Base-by-base conservation (phyloP, 805 yeast genomes). In the Metschnikowia picachoensis region DNA sequence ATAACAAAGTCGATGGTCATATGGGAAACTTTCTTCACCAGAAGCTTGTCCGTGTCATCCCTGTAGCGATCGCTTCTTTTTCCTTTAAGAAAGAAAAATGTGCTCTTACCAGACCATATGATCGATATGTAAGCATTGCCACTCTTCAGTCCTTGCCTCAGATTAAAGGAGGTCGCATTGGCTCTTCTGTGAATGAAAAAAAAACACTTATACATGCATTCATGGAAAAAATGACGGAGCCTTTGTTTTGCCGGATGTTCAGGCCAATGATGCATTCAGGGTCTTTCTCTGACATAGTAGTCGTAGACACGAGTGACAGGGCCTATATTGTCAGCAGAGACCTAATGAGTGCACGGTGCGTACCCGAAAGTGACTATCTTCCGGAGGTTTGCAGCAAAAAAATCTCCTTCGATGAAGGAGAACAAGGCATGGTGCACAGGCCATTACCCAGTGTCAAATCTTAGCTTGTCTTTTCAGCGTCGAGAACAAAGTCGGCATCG, bases 21-120 rank as follows among this genome's bases (percentile, higher is more conserved):
- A 52, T 64, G 60, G 8, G 67, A 62, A 30, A 51, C 55, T 35
- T 56, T 50, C 35, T 53, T 56, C 28, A 66, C 62, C 14, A 47
- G 47, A 48, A 66, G 65, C 49, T 65, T 66, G 50, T 59, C 50
- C 13, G 40, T 31, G 25, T 20, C 25, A n/a, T 25, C 16, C 35
- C 46, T 55, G 20, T 48, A 39, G 9, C 48, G 50, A 13, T 25
- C 17, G 25, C 30, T 48, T 16, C 35, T 31, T 38, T 17, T 39
- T 12, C 40, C 11, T 30, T 29, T 38, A 27, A 38, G 33, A 13
- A 37, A 17, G 14, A 39, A 29, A 14, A 38, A 33, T 3, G 35
- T 9, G 29, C 37, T 30, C n/a, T 10, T 43, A 25, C 39, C 37
- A 7, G 46, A 37, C 14, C 10, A 16, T 4, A 33, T 29, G 30